Conservation (phyloP, 768 basidiomycete genomes). For the Boletus sp. region DNA sequence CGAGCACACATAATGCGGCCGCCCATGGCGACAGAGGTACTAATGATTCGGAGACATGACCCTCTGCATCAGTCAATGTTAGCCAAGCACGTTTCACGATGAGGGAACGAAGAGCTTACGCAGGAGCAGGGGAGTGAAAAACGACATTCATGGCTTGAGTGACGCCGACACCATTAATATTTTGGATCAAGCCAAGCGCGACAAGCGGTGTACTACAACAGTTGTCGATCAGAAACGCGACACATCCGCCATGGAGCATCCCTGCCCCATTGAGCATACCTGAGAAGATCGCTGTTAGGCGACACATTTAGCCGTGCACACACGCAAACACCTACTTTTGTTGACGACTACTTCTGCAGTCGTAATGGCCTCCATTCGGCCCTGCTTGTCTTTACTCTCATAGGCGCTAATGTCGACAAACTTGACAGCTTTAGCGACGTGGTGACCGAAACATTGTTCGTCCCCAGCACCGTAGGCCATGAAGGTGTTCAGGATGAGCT, state of each 20-base stretch:
- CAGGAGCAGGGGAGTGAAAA: constrained; percentile 65
- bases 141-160: constrained; percentile 68
- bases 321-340: constrained; percentile 44
- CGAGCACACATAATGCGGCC: constrained; percentile 65
- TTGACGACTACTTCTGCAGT: constrained; percentile 60
- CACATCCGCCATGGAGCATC: constrained; percentile 72
- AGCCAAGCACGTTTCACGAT: constrained; percentile 3
- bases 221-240: constrained; percentile 73
- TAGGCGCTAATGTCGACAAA: constrained; percentile 58
- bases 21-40: constrained; percentile 65
- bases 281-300: constrained; percentile 22
- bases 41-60: constrained; percentile 54
- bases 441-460: constrained; percentile 57
- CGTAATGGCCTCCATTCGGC: constrained; percentile 56
- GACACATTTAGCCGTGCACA: not conserved
- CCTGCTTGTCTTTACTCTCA: constrained; percentile 43
- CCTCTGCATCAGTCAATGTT: constrained; percentile 40
- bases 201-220: constrained; percentile 69
- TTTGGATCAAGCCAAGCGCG: constrained; percentile 57
- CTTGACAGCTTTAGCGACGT: constrained; percentile 55
- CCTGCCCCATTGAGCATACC: constrained; percentile 76
- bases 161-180: constrained; percentile 69
- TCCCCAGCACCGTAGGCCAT: constrained; percentile 68
- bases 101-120: constrained; percentile 38
- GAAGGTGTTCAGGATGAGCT: constrained; percentile 64